Conservation (phyloP, 2,329 filamentous ascomycete genomes). For the Neobulgaria alba region DNA sequence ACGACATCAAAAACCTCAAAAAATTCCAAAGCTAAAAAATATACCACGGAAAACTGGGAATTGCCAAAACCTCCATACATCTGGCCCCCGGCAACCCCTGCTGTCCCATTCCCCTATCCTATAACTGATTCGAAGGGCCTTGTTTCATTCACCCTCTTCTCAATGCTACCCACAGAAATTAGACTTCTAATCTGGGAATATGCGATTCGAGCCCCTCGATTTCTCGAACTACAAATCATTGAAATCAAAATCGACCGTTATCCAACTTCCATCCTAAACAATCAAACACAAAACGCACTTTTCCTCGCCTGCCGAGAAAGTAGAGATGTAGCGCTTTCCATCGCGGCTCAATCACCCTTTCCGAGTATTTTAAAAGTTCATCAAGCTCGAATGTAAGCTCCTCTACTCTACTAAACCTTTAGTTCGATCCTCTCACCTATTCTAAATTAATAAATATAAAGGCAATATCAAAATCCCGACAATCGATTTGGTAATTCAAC, state of each 20-base stretch:
- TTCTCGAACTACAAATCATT: slow-evolving; percentile 8
- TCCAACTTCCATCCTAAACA: slow-evolving; percentile 1
- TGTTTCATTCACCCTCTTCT: background rate
- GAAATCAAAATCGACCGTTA: background rate
- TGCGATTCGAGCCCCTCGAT: slow-evolving; percentile 1
- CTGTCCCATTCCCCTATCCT: background rate
- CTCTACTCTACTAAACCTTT: background rate
- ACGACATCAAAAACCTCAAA: background rate
- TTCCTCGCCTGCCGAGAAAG: slow-evolving; percentile 6
- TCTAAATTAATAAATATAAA: background rate
- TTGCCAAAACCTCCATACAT: background rate
- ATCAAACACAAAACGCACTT: background rate
- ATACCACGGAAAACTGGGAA: background rate
- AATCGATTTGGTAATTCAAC: background rate
- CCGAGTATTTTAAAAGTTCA: background rate
- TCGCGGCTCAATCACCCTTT: background rate
- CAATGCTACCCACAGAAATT: slow-evolving; percentile 3
- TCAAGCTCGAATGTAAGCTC: background rate
- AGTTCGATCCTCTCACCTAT: background rate
- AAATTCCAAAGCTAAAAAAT: background rate
- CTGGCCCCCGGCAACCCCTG: no score
- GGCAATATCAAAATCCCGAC: background rate
- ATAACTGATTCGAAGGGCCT: background rate
- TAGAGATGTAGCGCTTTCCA: slow-evolving; percentile 5
- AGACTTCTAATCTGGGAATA: slow-evolving; percentile 7